phyloP scores from a whole-genome alignment of 192 early-diverging fungal species.

The Backusella sp. region DNA sequence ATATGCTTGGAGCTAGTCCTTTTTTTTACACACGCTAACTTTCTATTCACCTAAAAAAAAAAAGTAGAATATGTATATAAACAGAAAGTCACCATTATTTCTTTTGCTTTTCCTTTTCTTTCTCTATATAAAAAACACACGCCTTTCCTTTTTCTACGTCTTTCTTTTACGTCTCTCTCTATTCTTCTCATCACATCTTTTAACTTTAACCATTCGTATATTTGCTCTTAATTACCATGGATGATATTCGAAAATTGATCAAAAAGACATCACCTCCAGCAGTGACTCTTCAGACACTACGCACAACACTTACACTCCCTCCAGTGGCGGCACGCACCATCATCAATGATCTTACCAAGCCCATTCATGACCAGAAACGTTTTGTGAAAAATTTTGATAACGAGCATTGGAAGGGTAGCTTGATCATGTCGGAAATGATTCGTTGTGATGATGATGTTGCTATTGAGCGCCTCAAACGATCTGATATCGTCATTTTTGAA shows the following conservation, averaged over 20 bases:
- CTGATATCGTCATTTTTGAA: constrained; percentile 33
- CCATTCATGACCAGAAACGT: constrained; percentile 7
- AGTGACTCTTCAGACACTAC: constrained; percentile 9
- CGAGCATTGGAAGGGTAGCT: constrained; percentile 25
- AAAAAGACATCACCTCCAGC: constrained; percentile 9
- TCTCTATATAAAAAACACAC: neutral
- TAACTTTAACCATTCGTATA: neutral
- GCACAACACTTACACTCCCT: constrained; percentile 12
- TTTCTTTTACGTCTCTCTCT: neutral
- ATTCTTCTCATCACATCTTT: neutral
- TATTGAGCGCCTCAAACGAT: constrained; percentile 10
- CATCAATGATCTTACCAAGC: constrained; percentile 29
- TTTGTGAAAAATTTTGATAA: constrained; percentile 21
- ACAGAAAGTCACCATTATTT: neutral
- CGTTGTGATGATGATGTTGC: constrained; percentile 8
- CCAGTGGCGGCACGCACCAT: constrained; percentile 18
- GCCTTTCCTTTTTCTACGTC: neutral
- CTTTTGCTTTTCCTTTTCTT: neutral
- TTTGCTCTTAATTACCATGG: neutral
- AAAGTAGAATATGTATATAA: neutral
- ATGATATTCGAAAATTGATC: constrained; percentile 11
- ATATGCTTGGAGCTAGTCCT: neutral
- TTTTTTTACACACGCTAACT: constrained; percentile 1
- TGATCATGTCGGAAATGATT: constrained; percentile 28
- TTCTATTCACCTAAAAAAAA: neutral